Evolutionary conservation across 208 protist genomes (phyloP), one percentile per base, ranked within the genome.

Genomic region (Trypanosomatidae sp.): DNA sequence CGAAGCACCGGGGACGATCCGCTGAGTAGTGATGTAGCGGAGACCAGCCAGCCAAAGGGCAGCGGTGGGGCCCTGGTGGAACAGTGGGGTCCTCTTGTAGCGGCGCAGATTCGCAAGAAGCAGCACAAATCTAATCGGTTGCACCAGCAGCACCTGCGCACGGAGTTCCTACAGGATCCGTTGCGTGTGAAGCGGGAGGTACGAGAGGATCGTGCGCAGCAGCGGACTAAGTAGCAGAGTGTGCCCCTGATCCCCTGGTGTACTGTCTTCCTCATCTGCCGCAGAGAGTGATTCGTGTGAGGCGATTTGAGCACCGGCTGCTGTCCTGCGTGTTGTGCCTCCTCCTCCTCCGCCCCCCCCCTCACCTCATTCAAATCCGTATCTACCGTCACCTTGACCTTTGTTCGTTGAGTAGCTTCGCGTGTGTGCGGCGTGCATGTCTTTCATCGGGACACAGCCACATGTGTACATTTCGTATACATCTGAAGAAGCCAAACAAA

Each of bases 91-190:
- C 71, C 81, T 13, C 53, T 75, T 13, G 84, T 95, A 22, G 84
- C 81, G 15, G 80, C 77, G 50, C 85, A 87, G 59, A 77, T 97
- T 28, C 74, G 78, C 19, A 93, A 88, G 78, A 90, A 87, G 73
- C 83, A 93, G n/a, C 84, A 87, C 62, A 94, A 95, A 71, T 85
- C 85, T 65, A 59, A 86, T 3, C 74, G 80, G 12, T 80, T 81
- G 7, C 85, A 84, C 41, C 68, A 89, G 30, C 74, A 95, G 70
- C 73, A 86, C 25, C 47, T 89, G 67, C 83, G 80, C 10, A 68
- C 88, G 39, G 87, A 95, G 53, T 94, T 92, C 64, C 67, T 91
- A 22, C 77, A 66, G 8, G 88, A 97, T 62, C 91, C 91, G 30
- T 71, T 95, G 7, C 86, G 82, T 15, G 85, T 86, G 19, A 93